phyloP scores from a whole-genome alignment of 148 eudicot species.

The Beta vulgaris region DNA sequence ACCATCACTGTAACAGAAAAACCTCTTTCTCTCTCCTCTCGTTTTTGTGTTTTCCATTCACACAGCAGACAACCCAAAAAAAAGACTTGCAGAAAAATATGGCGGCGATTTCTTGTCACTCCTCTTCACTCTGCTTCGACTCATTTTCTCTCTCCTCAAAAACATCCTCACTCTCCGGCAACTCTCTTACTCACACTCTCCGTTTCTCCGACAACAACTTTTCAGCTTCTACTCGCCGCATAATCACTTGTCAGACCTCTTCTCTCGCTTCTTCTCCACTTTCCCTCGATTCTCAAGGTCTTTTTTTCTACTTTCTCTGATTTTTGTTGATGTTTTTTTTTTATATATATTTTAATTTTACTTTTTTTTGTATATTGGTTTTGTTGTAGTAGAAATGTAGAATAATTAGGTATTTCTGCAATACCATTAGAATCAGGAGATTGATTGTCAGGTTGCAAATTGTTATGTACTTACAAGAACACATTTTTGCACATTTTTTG shows the following conservation, averaged over 20 bases:
- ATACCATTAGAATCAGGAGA: background rate
- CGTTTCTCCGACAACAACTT: conserved; percentile 29
- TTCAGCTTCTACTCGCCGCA: conserved; percentile 35
- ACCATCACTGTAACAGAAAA: background rate
- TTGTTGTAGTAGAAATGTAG: too few species aligned
- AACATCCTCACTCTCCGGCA: conserved; percentile 26
- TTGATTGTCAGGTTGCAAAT: background rate
- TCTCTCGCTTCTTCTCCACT: conserved; percentile 40
- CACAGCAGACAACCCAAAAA: background rate
- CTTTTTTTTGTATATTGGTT: conserved; percentile 6
- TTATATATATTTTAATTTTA: background rate
- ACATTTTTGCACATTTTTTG: too few species aligned
- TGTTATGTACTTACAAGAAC: too few species aligned
- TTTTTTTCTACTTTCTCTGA: background rate
- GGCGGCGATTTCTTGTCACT: conserved; percentile 38
- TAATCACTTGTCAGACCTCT: conserved; percentile 44
- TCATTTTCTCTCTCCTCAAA: conserved; percentile 42
- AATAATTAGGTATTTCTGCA: background rate
- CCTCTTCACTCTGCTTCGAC: conserved; percentile 35
- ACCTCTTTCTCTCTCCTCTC: background rate
- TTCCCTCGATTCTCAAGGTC: conserved; percentile 41
- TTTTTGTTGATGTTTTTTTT: background rate
- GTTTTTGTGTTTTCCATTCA: background rate
- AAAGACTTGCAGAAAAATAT: background rate
- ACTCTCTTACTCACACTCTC: conserved; percentile 16